A percentile compares a stretch with the other conserved stretches of the same genome.
These are phyloP conservation scores for Eucalyptus erythrocorys DNA, from an alignment of 345 rosid species.

Conservation along the genomic window DNA sequence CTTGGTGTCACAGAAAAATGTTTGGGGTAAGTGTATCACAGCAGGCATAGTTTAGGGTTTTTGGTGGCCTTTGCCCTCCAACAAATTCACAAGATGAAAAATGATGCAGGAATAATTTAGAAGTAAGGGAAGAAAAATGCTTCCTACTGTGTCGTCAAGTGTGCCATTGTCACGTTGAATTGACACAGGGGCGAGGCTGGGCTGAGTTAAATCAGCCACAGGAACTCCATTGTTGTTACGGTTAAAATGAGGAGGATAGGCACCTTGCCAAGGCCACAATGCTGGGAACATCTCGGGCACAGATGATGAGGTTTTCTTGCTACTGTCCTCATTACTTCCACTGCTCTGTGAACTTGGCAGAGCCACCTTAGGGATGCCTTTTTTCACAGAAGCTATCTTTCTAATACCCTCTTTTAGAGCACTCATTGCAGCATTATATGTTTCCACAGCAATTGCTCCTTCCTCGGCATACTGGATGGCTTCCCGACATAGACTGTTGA, in stretches of 20 bases:
- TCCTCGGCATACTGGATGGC: conserved; percentile 48
- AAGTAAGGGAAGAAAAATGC: neutral
- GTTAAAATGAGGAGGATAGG: conserved; percentile 23
- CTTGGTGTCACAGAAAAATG: neutral
- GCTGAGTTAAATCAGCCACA: conserved; percentile 44
- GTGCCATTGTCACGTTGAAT: conserved; percentile 24
- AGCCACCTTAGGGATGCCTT: conserved; percentile 22
- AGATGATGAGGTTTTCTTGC: conserved; percentile 16
- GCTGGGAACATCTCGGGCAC: conserved; percentile 26
- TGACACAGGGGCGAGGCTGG: conserved; percentile 37
- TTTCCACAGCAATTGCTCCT: conserved; percentile 43
- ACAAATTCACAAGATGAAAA: neutral
- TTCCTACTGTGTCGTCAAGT: conserved; percentile 29
- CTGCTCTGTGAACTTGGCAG: conserved; percentile 22
- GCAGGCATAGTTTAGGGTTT: neutral
- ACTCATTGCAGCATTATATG: conserved; percentile 31
- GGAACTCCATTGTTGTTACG: conserved; percentile 36
- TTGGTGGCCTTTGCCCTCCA: neutral
- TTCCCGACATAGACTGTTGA: conserved; percentile 42
- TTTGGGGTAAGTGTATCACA: neutral
- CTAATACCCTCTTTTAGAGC: conserved; percentile 33
- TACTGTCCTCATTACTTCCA: conserved; percentile 28
- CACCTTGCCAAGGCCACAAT: conserved; percentile 57
- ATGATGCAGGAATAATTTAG: neutral
- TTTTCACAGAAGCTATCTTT: conserved; percentile 28